A percentile compares a stretch with the other conserved stretches of the same genome.
Conservation (phyloP, 169 alveolate species). For the Plasmodium gonderi region DNA sequence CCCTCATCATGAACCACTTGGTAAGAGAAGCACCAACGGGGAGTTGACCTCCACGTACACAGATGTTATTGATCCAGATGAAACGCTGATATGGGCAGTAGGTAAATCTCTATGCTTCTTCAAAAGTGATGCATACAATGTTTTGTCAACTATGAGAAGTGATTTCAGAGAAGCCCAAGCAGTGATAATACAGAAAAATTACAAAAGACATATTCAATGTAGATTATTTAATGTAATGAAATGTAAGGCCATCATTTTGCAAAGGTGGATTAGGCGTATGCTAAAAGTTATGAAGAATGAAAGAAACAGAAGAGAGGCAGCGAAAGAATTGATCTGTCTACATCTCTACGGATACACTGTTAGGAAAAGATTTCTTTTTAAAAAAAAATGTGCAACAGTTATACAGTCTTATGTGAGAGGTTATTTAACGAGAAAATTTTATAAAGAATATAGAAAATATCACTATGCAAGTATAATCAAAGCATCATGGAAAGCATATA, state of each 20-base stretch:
- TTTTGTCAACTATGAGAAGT: constrained; percentile 77
- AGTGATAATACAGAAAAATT: constrained; percentile 76
- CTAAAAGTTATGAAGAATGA: constrained; percentile 56
- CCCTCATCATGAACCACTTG: too few relatives aligned
- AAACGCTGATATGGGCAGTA: constrained; percentile 44
- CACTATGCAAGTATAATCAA: constrained; percentile 84
- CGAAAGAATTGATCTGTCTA: constrained; percentile 14
- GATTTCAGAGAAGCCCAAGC: constrained; percentile 76
- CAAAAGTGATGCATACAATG: constrained; percentile 79
- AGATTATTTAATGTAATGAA: constrained; percentile 49
- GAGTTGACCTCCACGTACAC: too few relatives aligned
- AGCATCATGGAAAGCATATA: constrained; percentile 81
- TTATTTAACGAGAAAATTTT: not conserved
- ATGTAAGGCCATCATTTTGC: constrained; percentile 75
- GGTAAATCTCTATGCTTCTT: constrained; percentile 55
- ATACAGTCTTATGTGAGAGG: constrained; percentile 47
- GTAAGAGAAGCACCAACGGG: too few relatives aligned
- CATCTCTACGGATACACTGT: constrained; percentile 16
- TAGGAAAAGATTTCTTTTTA: constrained; percentile 12
- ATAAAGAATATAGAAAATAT: constrained; percentile 65
- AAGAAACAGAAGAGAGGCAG: not conserved
- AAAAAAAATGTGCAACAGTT: constrained; percentile 15
- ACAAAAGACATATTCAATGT: constrained; percentile 72
- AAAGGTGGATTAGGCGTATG: constrained; percentile 78
- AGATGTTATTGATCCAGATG: not conserved